Conservation (phyloP, 2,329 filamentous ascomycete genomes). For the Colletotrichum chrysophilum region DNA sequence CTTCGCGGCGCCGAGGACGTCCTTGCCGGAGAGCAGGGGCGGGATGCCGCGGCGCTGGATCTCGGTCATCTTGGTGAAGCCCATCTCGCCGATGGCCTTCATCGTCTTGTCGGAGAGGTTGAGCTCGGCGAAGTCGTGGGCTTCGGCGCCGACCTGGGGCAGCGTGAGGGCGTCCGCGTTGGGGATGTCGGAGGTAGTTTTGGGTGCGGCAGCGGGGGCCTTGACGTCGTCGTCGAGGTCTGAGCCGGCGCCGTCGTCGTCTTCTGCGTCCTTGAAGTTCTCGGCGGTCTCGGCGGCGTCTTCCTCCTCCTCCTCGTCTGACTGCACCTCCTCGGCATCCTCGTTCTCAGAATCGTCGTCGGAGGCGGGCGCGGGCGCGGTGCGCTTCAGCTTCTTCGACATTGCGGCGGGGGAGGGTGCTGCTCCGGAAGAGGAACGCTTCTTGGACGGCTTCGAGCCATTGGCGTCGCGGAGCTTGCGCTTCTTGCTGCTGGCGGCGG, state of each 20-base stretch:
- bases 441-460: conserved; percentile 34
- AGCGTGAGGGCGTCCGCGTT: conserved; percentile 53
- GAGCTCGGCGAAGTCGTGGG: conserved; percentile 78
- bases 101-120: conserved; percentile 88
- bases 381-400: conserved; percentile 47
- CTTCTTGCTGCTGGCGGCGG: conserved; percentile 45
- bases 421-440: conserved; percentile 28
- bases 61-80: conserved; percentile 93
- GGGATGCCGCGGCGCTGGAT: conserved; percentile 90
- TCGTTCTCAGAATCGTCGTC: conserved; percentile 26
- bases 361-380: conserved; percentile 29
- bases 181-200: conserved; percentile 36
- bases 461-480: conserved; percentile 41
- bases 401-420: conserved; percentile 34
- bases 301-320: conserved; percentile 28
- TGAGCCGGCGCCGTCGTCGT: conserved; percentile 27
- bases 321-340: conserved; percentile 22
- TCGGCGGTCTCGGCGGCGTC: conserved; percentile 32
- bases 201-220: not conserved
- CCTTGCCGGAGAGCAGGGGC: conserved; percentile 84
- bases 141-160: conserved; percentile 63
- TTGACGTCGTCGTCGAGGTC: conserved; percentile 27
- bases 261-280: conserved; percentile 28
- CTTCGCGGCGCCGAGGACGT: conserved; percentile 94
- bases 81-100: conserved; percentile 88